phyloP scores from a whole-genome alignment of 345 rosid genomes.

The Geranium brycei region DNA sequence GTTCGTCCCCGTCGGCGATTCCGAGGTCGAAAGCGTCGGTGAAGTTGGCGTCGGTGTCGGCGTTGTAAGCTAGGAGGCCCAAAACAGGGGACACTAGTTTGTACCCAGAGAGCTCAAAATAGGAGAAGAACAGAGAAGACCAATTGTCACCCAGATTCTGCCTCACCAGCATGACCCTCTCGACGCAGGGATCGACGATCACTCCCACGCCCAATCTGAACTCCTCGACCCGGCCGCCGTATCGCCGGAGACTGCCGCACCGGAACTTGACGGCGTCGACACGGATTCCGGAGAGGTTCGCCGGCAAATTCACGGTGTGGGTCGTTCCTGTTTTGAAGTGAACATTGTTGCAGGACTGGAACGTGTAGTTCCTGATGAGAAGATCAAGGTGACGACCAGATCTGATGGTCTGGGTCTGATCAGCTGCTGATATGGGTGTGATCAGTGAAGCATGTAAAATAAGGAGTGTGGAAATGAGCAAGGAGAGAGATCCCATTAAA shows the following conservation, averaged over 20 bases:
- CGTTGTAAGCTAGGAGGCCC: slow-evolving; percentile 72
- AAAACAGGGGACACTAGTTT: slow-evolving; percentile 62
- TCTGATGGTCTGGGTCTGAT: slow-evolving; percentile 30
- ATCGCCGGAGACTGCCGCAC: slow-evolving; percentile 80
- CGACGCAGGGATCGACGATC: slow-evolving; percentile 59
- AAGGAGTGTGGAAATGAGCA: slow-evolving; percentile 14
- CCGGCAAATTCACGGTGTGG: slow-evolving; percentile 46
- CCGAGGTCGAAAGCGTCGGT: slow-evolving; percentile 46
- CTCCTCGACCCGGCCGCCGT: slow-evolving; percentile 67
- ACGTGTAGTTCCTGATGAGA: slow-evolving; percentile 59
- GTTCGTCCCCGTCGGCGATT: slow-evolving; percentile 34
- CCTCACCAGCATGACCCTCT: slow-evolving; percentile 64
- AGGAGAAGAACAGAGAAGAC: slow-evolving; percentile 59
- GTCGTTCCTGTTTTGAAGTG: slow-evolving; percentile 42
- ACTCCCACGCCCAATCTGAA: slow-evolving; percentile 52
- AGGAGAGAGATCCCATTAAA: slow-evolving; percentile 29
- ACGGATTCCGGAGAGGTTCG: slow-evolving; percentile 60
- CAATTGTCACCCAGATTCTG: slow-evolving; percentile 60
- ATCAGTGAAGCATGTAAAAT: slow-evolving; percentile 10
- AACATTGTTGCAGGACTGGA: slow-evolving; percentile 35
- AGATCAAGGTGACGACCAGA: slow-evolving; percentile 56
- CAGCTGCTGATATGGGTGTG: slow-evolving; percentile 9
- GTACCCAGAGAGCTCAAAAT: slow-evolving; percentile 71
- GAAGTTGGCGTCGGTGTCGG: slow-evolving; percentile 20
- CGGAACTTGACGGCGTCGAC: slow-evolving; percentile 56